phyloP scores from a whole-genome alignment of 163 green algal genomes.

The Scenedesmus sp. region DNA sequence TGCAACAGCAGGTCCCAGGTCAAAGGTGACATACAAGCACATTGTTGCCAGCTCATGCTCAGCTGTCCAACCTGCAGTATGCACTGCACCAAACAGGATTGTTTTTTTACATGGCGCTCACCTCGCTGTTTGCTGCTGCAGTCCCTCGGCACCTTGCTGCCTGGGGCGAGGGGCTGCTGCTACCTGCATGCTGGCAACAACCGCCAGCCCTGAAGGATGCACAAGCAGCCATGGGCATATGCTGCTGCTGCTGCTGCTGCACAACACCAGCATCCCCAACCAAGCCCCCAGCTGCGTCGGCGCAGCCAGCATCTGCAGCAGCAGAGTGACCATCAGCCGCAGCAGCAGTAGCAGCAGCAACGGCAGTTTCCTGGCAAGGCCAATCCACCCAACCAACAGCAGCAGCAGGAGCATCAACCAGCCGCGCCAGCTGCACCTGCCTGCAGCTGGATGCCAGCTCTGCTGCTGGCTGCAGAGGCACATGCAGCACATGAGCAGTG shows the following conservation, averaged over 20 bases:
- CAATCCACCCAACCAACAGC: background rate
- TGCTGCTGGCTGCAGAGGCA: slow-evolving; percentile 6
- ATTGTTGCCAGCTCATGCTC: too few relatives aligned
- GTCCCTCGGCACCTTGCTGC: background rate
- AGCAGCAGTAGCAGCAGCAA: slow-evolving; percentile 3
- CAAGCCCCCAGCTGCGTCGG: background rate
- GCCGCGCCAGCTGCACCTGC: background rate
- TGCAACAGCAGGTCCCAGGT: background rate
- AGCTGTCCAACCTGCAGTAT: too few relatives aligned
- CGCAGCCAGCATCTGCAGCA: background rate
- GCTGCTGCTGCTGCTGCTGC: background rate
- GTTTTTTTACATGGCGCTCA: too few relatives aligned
- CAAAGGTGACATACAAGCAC: background rate
- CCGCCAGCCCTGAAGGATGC: slow-evolving; percentile 30
- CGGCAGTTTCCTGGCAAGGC: background rate
- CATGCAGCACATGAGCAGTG: background rate
- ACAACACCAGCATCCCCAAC: background rate
- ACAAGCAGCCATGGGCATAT: slow-evolving; percentile 14
- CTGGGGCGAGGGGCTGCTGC: slow-evolving; percentile 13
- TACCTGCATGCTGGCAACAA: slow-evolving; percentile 43
- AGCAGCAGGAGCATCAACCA: background rate
- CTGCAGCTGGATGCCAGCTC: slow-evolving; percentile 33
- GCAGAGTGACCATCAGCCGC: background rate
- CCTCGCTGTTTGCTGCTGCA: background rate
- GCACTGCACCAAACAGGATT: too few relatives aligned